Evolutionary conservation across 805 yeast genomes (phyloP), one percentile per base, ranked within the genome.

Genomic region (Wickerhamomyces canadensis): DNA sequence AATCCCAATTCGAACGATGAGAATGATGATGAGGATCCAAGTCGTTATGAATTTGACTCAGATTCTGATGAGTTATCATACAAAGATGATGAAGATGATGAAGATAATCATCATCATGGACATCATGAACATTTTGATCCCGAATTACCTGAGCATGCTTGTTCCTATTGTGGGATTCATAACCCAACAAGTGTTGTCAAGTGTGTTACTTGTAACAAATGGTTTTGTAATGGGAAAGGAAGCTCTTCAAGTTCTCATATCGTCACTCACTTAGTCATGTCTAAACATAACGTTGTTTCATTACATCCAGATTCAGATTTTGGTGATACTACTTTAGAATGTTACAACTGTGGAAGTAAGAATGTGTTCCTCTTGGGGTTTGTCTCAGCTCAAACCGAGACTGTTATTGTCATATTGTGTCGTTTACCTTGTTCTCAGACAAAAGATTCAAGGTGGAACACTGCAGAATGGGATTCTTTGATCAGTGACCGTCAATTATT

Each of bases 261-360:
- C 13, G 78, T 89, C 15, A 84, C 84, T 14, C 97, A 89, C 60
- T 62, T 88, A 55, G 94, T 87, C 21, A 63, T 84, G 48, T 74
- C 95, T 1, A 76, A 80, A 43, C 97, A 89, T 57, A 78, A 80
- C 49, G 66, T 60, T 16, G 87, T 89, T 3, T 68, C 82, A 2
- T 68, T 87, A 32, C 96, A 88, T 57, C 79, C 79, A 26, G 83
- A 82, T 19, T 80, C 89, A 2, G 88, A 84, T 43, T 65, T 88
- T 19, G 96, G 96, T n/a, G 95, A 84, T 37, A 81, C 89, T 6
- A 71, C 78, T 2, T 63, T 89, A 40, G 97, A 89, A 58, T 89
- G 97, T 63, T 89, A 88, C 62, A 81, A 80, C 53, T 89, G 97
- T 65, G 96, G 96, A 22, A 76, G 74, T 54, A 76, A 69, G 42